Base-by-base conservation (phyloP, 148 eudicot species). In the Rhododendron williamsianum region DNA sequence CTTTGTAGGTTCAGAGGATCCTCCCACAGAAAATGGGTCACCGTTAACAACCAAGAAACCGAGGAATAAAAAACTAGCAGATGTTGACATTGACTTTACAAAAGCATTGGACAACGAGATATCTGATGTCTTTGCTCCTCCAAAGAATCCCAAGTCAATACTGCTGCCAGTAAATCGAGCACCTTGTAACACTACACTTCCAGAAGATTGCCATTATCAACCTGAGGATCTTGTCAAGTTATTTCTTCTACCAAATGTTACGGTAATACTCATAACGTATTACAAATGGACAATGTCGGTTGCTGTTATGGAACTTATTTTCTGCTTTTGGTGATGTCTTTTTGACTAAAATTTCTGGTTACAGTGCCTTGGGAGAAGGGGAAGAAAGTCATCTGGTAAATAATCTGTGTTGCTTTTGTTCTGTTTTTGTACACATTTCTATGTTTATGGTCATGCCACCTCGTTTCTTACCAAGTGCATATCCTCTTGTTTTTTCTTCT, bases 121-220 rank as follows among this genome's bases (percentile, higher is more conserved):
- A 43, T 76, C 89, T 36, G 92, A 94, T 89, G 81, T 91, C 52
- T 94, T 95, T 90, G 91, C 91, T 84, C 98, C 98, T 88, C 98
- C 98, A 78, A 97, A 94, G 87, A 97, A 91, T 89, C 93, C 90
- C 72, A 97, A 94, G 88, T 93, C 98, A n/a, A 87, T 95, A 81
- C 87, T 94, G 63, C 91, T 95, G 88, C 99, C 95, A 82, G 86
- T 93, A 83, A 94, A 92, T 77, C 92, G 89, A 88, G 89, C 88
- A 85, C 91, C 95, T 78, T 89, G 90, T 88, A 91, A 91, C 83
- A 97, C 89, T 81, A 94, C 88, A 80, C 98, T 97, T 90, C 99
- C 99, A 19, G 99, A 97, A 86, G 99, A 97, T 89, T 95, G 99
- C 86, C 99, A 95, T 80, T 97, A 97, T 87, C 98, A 97, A 71